phyloP scores from a whole-genome alignment of 1,284 basidiomycete genomes.

The Ceratobasidium sp. region DNA sequence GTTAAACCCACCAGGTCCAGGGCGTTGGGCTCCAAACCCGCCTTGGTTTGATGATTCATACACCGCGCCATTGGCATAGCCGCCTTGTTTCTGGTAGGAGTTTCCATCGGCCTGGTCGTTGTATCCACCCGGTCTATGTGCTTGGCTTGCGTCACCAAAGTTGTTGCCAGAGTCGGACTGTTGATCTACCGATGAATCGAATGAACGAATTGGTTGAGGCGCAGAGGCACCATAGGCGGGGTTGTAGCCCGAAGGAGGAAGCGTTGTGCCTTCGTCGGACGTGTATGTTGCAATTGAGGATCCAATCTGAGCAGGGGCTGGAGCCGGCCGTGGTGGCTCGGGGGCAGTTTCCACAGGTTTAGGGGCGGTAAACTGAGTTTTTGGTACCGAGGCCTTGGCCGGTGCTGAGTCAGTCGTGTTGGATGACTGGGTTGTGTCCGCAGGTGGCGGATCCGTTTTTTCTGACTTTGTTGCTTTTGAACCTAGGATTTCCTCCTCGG shows the following conservation, averaged over 20 bases:
- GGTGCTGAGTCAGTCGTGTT: slow-evolving; percentile 16
- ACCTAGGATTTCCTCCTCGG: slow-evolving; percentile 46
- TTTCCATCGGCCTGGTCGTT: slow-evolving; percentile 22
- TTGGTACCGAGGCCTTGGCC: too few species aligned
- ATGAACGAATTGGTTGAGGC: slow-evolving; percentile 4
- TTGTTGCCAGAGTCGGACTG: slow-evolving; percentile 11
- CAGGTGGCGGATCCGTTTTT: slow-evolving; percentile 37
- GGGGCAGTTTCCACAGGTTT: slow-evolving; percentile 15
- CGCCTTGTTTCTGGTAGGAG: slow-evolving; percentile 39
- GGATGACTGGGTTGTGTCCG: slow-evolving; percentile 41
- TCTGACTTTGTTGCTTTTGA: slow-evolving; percentile 42
- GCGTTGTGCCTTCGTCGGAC: slow-evolving; percentile 37
- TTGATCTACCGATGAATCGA: slow-evolving; percentile 24
- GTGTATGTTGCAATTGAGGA: slow-evolving; percentile 34
- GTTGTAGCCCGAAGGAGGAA: slow-evolving; percentile 35
- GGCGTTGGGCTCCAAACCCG: slow-evolving; percentile 49
- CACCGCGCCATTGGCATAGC: slow-evolving; percentile 49
- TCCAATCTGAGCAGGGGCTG: slow-evolving; percentile 24
- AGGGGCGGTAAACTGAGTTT: slow-evolving; percentile 3
- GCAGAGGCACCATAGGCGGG: slow-evolving; percentile 23
- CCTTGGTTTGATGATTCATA: slow-evolving; percentile 54
- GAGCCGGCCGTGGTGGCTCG: slow-evolving; percentile 8
- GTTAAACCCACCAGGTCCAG: slow-evolving; percentile 47
- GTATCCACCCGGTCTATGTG: slow-evolving; percentile 5
- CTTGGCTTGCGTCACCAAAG: slow-evolving; percentile 1